Conservation (phyloP, 2,329 filamentous ascomycete genomes). For the Aspergillus sojae region DNA sequence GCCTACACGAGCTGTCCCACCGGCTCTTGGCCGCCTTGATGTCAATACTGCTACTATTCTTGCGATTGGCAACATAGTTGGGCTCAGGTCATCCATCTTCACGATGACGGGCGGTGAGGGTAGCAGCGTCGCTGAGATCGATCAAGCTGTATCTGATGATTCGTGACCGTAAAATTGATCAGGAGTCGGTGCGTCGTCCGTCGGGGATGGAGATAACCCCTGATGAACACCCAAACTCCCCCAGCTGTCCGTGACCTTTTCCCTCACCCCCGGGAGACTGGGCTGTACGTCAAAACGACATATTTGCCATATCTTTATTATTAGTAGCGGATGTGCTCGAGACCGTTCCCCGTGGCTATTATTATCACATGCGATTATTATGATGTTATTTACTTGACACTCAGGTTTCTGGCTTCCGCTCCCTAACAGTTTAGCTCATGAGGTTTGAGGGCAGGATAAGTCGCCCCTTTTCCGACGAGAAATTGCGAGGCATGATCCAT, state of each 20-base stretch:
- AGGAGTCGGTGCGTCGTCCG: neutral
- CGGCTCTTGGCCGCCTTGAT: constrained; percentile 6
- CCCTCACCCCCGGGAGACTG: neutral
- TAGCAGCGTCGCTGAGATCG: neutral
- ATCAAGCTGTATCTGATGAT: neutral
- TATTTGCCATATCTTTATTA: constrained; percentile 3
- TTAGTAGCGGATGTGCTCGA: constrained; percentile 5
- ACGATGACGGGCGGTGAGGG: neutral
- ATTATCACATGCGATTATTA: constrained; percentile 13
- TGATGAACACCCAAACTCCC: neutral
- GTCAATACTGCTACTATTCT: neutral
- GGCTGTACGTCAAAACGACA: neutral
- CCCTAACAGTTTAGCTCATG: constrained; percentile 5
- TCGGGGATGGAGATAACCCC: constrained; percentile 5
- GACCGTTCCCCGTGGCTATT: constrained; percentile 10
- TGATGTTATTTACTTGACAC: constrained; percentile 20
- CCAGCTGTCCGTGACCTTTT: neutral
- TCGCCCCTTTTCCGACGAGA: constrained; percentile 11
- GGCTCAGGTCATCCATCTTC: neutral
- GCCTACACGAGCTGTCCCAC: constrained; percentile 20
- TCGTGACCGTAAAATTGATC: neutral
- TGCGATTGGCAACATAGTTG: neutral
- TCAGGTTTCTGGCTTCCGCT: constrained; percentile 10
- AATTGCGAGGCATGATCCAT: constrained; percentile 11
- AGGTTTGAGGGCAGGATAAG: neutral